A percentile compares a stretch with the other conserved stretches of the same genome.
Evolutionary conservation across 257 asterid species (phyloP).

Genomic region (Ilex aquifolium): DNA sequence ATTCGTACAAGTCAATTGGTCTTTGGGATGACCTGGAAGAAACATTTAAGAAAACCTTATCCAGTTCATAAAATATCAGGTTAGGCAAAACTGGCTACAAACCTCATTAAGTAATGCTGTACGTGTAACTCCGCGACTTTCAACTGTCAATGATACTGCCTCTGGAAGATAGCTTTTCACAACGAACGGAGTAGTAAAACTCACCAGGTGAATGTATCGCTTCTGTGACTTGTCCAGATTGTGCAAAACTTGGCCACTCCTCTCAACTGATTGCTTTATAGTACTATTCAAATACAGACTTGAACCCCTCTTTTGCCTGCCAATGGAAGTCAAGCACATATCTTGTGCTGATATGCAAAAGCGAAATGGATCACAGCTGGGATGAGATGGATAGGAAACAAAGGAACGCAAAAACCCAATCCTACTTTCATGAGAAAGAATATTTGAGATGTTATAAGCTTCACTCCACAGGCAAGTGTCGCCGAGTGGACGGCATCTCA

Average conservation of each 20-base stretch:
- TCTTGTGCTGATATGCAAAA: slow-evolving; percentile 74
- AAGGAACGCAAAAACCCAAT: slow-evolving; percentile 71
- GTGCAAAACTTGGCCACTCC: slow-evolving; percentile 25
- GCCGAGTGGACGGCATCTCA: slow-evolving; percentile 94
- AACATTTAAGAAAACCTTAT: no score
- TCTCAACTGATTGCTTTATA: slow-evolving; percentile 27
- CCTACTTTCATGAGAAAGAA: slow-evolving; percentile 69
- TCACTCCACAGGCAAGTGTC: slow-evolving; percentile 89
- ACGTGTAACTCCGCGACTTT: slow-evolving; percentile 65
- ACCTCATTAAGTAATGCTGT: slow-evolving; percentile 75
- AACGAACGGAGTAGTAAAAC: slow-evolving; percentile 69
- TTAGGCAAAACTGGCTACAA: slow-evolving; percentile 1
- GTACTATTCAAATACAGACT: slow-evolving; percentile 27
- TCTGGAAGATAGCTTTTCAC: slow-evolving; percentile 79
- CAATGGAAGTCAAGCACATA: slow-evolving; percentile 58
- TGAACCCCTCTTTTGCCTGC: slow-evolving; percentile 35
- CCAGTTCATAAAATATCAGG: not conserved
- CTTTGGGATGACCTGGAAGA: not conserved
- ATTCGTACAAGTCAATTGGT: not conserved
- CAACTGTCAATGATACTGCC: slow-evolving; percentile 63
- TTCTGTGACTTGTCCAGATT: slow-evolving; percentile 42
- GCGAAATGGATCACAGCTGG: slow-evolving; percentile 90
- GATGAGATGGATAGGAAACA: slow-evolving; percentile 94
- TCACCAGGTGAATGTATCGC: slow-evolving; percentile 59
- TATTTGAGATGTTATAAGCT: slow-evolving; percentile 74